A percentile compares a stretch with the other conserved stretches of the same genome.
These are phyloP conservation scores for Pisolithus tinctorius DNA, from an alignment of 768 basidiomycete genomes.

Conservation along the genomic window DNA sequence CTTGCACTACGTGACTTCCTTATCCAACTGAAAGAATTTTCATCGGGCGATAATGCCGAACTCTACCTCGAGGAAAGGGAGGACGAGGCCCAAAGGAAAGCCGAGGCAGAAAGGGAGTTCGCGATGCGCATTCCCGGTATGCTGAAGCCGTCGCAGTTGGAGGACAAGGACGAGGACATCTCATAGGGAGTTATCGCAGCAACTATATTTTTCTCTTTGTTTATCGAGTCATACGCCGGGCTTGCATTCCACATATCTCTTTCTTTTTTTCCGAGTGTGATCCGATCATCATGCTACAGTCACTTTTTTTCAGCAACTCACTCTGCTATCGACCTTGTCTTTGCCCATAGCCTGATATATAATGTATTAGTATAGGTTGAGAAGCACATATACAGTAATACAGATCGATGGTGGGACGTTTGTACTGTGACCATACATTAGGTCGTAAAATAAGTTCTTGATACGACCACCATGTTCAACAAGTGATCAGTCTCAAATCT, in stretches of 20 bases:
- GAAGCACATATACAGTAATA: conserved; percentile 9
- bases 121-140: conserved; percentile 96
- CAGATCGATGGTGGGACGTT: not conserved
- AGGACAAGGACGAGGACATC: conserved; percentile 88
- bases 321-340: conserved; percentile 24
- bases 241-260: conserved; percentile 10
- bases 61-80: conserved; percentile 94
- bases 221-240: conserved; percentile 13
- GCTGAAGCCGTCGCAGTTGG: conserved; percentile 91
- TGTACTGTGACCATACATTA: not conserved
- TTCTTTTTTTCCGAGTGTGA: conserved; percentile 17
- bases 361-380: conserved; percentile 31
- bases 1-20: conserved; percentile 93
- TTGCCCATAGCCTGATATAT: conserved; percentile 25
- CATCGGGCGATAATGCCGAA: conserved; percentile 84
- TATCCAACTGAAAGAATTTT: conserved; percentile 96
- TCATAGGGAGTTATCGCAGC: conserved; percentile 23
- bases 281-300: conserved; percentile 20
- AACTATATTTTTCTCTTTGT: conserved; percentile 21
- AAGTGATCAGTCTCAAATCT: conserved; percentile 38
- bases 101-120: conserved; percentile 76
- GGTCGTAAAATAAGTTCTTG: not conserved
- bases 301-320: conserved; percentile 15
- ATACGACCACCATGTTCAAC: conserved; percentile 57
- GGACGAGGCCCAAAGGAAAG: conserved; percentile 69